Percentiles rank a stretch among this genome's conserved stretches.
Evolutionary conservation across 306 rosid species (phyloP).

Genomic region (Vachellia pachyceras): DNA sequence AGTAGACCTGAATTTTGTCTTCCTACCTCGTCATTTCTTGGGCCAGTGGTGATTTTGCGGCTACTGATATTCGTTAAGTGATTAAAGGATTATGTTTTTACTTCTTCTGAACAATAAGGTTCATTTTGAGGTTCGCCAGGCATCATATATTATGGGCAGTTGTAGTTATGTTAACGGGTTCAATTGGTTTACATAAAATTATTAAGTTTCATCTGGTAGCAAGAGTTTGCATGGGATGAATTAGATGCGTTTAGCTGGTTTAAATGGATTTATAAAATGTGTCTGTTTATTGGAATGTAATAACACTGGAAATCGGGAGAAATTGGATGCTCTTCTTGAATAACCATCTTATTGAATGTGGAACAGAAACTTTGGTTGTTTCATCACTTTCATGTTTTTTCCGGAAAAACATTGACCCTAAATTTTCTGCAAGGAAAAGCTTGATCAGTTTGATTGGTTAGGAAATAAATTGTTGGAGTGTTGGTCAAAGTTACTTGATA

Average conservation of each 20-base stretch:
- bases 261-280: neutral
- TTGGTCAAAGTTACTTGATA: constrained; percentile 8
- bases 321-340: constrained; percentile 15
- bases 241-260: constrained; percentile 36
- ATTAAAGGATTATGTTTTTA: constrained; percentile 26
- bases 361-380: constrained; percentile 19
- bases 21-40: neutral
- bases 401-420: too few species aligned
- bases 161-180: constrained; percentile 22
- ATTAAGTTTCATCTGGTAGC: neutral
- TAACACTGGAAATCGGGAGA: neutral
- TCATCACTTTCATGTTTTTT: neutral
- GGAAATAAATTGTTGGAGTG: too few species aligned
- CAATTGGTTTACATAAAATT: constrained; percentile 9
- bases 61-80: neutral
- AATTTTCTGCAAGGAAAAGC: too few species aligned
- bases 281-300: constrained; percentile 15
- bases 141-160: constrained; percentile 26
- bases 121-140: neutral
- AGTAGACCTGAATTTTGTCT: neutral
- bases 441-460: too few species aligned
- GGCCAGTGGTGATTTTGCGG: neutral
- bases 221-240: constrained; percentile 22
- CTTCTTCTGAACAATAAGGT: neutral
- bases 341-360: constrained; percentile 9